Base-by-base conservation (phyloP, 805 yeast species). In the Lipomyces sp. region DNA sequence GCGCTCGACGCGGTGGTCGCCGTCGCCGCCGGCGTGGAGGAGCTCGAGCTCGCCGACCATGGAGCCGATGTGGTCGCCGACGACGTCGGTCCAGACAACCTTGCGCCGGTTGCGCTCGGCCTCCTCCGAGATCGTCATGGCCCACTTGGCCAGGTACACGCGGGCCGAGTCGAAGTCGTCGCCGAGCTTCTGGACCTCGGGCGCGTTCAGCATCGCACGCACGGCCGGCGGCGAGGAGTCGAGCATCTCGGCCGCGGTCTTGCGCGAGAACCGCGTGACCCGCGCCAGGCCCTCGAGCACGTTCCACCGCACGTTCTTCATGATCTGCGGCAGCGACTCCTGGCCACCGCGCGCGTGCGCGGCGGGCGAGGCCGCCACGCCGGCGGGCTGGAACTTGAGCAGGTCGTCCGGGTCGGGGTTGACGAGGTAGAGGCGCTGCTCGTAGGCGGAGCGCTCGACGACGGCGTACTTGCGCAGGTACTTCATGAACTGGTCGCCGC, bases 101-200 rank as follows among this genome's bases (percentile, higher is more conserved):
- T 63, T 60, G 28, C 64, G 65, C 53, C 67, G 70, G 61, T 74
- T 67, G 49, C 79, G 77, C 59, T 81, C 89, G 1, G 96, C 93
- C 66, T 91, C 95, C 61, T 89, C 90, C 61, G 91, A 93, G 8
- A 93, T 93, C 26, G 87, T 87, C 60, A 87, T 77, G 0, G 98
- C 97, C 98, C 98, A 93, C 70, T 89, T 90, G 3, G 98, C 98
- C 52, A 91, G 73, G 66, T 88, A 91, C 3, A 89, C 84, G 47
- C 90, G 78, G 0, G 98, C 98, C 45, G 91, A 82, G 63, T 90
- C 98, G 65, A 90, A 93, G 56, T 91, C 98, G 57, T 87, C 86
- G 51, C 93, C 86, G 23, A 91, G 79, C 49, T 76, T 79, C 61
- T 76, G 77, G 11, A 91, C 95, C 61, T 87, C 95, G 0, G 96